These are phyloP conservation scores for Zelopaecilomyces penicillatus DNA, from an alignment of 2,329 filamentous ascomycete species.

Conservation along the genomic window DNA sequence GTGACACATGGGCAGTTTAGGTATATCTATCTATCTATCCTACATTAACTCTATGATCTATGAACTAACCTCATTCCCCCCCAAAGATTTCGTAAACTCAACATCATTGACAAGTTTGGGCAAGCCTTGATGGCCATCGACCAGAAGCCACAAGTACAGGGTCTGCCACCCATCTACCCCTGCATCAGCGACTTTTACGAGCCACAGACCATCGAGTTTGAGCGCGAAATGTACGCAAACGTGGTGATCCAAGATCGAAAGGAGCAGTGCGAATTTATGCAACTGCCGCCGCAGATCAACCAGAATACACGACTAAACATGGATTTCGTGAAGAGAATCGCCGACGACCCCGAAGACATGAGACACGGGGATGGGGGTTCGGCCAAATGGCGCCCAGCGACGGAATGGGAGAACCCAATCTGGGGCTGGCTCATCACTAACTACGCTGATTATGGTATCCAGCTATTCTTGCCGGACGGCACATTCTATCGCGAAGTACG, in stretches of 20 bases:
- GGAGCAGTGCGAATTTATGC: conserved; percentile 23
- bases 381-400: conserved; percentile 7
- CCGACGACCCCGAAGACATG: background rate
- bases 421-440: conserved; percentile 17
- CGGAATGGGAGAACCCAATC: background rate
- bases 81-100: conserved; percentile 31
- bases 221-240: conserved; percentile 12
- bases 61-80: background rate
- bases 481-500: conserved; percentile 34
- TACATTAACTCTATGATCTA: too few species aligned
- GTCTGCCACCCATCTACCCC: conserved; percentile 19
- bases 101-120: conserved; percentile 42
- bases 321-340: conserved; percentile 18
- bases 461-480: conserved; percentile 32
- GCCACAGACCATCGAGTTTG: conserved; percentile 15
- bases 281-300: conserved; percentile 32
- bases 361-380: background rate
- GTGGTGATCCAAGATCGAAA: conserved; percentile 13
- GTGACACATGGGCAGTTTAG: conserved; percentile 39
- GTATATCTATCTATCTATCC: background rate
- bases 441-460: conserved; percentile 30
- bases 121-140: conserved; percentile 28
- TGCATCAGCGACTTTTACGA: conserved; percentile 27
- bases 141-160: conserved; percentile 9
- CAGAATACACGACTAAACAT: conserved; percentile 28